Evolutionary conservation across 148 eudicot genomes (phyloP), one percentile per base, ranked within the genome.

Genomic region (Euryodendron excelsum): DNA sequence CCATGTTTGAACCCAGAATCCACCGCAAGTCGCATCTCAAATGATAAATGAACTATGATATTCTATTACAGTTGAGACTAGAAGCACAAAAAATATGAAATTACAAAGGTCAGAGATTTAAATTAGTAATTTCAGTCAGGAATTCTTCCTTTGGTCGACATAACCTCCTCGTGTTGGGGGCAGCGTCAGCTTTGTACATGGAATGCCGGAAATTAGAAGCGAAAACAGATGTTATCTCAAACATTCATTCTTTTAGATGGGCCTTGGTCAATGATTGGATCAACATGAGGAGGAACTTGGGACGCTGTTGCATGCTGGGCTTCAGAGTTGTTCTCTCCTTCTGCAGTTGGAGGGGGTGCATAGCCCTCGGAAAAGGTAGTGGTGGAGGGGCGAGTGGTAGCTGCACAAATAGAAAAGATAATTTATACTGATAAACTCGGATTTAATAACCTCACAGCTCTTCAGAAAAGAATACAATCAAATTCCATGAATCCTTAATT

Each of bases 341-440:
- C 97, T 37, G 89, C 76, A 31, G 90, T 74, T 44, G 84, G 85
- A 41, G 91, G 88, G 14, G 97, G 97, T 36, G 82, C 78, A 79
- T 94, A 94, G 69, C 98, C 98, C 73, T 94, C 98, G 98, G 98
- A 76, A 92, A 94, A 25, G 96, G 91, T 27, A 96, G 97, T 2
- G 98, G 98, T 39, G 89, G 92, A 66, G 98, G 97, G 14, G 95
- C 91, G 5, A 97, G 88, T 53, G 88, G 92, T 61, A 94, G 84
- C 98, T 94, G 91, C 77, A 82, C 52, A 82, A 30, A 53, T 56
- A 82, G 62, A 3, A 66, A 62, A 18, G 4, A 28, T 25, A 53
- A 41, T 48, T 21, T 52, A n/a, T 61, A n/a, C 50, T 37, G 5
- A 17, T n/a, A 76, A 36, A 12, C 56, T 60, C 62, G 28, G n/a